Percentiles rank a stretch among this genome's conserved stretches.
Evolutionary conservation across 495 filamentous ascomycete genomes (phyloP).

Genomic region (Aspergillus baeticus): DNA sequence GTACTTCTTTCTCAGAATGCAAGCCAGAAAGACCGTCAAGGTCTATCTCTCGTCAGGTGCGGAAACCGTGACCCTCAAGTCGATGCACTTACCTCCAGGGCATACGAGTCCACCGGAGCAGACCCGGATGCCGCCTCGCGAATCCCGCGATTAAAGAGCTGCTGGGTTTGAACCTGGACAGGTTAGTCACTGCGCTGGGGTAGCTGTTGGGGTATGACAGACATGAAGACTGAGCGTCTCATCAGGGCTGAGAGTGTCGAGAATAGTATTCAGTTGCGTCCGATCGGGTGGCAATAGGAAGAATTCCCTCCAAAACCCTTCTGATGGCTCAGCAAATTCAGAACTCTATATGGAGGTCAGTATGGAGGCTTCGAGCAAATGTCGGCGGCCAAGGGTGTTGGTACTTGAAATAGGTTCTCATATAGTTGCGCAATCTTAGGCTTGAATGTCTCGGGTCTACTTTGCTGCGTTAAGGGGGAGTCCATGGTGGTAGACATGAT

Average conservation of each 20-base stretch:
- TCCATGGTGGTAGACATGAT: conserved; percentile 60
- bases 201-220: conserved; percentile 9
- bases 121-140: conserved; percentile 62
- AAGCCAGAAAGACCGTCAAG: conserved; percentile 81
- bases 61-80: conserved; percentile 1
- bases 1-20: conserved; percentile 82
- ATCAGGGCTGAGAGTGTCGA: conserved; percentile 66
- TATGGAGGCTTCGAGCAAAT: conserved; percentile 5
- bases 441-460: conserved; percentile 84
- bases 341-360: conserved; percentile 20
- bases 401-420: conserved; percentile 80
- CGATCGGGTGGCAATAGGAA: conserved; percentile 83
- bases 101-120: conserved; percentile 69
- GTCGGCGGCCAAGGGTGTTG: conserved; percentile 11
- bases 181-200: neutral
- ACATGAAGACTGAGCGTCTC: conserved; percentile 75
- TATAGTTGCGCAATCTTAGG: conserved; percentile 93
- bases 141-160: conserved; percentile 74
- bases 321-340: conserved; percentile 66
- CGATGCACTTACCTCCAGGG: conserved; percentile 73
- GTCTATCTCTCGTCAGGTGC: conserved; percentile 62
- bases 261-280: conserved; percentile 59
- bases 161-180: conserved; percentile 65
- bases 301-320: conserved; percentile 96
- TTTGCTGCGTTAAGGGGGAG: conserved; percentile 87